Conservation (phyloP, 2,329 filamentous ascomycete species). For the Fusarium hainanense region DNA sequence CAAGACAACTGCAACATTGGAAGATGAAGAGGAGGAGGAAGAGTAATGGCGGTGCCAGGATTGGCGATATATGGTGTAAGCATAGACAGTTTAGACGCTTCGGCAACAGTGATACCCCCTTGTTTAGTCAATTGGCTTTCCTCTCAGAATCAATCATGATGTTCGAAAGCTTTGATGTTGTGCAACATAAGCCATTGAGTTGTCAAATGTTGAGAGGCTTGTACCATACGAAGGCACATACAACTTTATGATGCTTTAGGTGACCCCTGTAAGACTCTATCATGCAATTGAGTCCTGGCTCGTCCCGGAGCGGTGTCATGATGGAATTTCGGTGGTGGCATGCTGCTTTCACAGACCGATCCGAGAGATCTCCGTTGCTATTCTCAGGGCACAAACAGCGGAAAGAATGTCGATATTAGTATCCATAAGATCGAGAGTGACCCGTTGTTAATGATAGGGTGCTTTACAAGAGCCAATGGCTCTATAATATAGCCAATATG, state of each 20-base stretch:
- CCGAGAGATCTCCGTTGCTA: not conserved
- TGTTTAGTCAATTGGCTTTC: conserved; percentile 26
- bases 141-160: conserved; percentile 5
- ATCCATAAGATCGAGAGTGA: no score
- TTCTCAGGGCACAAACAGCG: not conserved
- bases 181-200: not conserved
- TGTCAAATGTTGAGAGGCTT: not conserved
- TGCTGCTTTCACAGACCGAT: not conserved
- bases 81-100: conserved; percentile 29
- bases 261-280: not conserved
- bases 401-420: not conserved
- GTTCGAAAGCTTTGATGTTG: not conserved
- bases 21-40: conserved; percentile 49
- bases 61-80: conserved; percentile 4
- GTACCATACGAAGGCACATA: not conserved
- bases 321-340: not conserved
- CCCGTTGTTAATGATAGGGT: not conserved
- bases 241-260: not conserved
- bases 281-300: conserved; percentile 19
- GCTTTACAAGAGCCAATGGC: conserved; percentile 25
- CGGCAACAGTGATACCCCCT: conserved; percentile 42
- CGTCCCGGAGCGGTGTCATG: conserved; percentile 21
- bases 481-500: not conserved
- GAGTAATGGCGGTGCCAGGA: conserved; percentile 21
- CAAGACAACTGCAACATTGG: conserved; percentile 51